These are phyloP conservation scores for Cutaneotrichosporon sp. DNA, from an alignment of 1,284 basidiomycete species.

Conservation along the genomic window DNA sequence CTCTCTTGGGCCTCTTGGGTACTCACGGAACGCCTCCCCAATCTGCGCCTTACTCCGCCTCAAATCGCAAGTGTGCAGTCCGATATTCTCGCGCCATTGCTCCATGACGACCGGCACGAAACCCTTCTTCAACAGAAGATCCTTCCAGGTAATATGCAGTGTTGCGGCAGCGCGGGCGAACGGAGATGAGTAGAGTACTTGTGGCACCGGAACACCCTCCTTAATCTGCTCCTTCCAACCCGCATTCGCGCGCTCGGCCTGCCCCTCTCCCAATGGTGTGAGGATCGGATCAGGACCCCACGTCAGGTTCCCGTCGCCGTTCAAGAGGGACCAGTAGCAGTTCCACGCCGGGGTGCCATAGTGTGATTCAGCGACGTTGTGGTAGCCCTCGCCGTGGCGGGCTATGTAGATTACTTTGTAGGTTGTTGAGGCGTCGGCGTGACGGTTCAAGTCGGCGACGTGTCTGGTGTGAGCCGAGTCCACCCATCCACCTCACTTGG, in stretches of 20 bases:
- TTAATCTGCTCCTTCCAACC: constrained; percentile 40
- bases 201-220: constrained; percentile 37
- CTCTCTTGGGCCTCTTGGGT: background rate
- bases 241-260: constrained; percentile 32
- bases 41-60: constrained; percentile 36
- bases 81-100: constrained; percentile 35
- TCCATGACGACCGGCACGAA: constrained; percentile 34
- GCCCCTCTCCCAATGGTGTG: constrained; percentile 31
- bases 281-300: constrained; percentile 46
- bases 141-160: constrained; percentile 41
- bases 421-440: constrained; percentile 33
- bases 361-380: constrained; percentile 34
- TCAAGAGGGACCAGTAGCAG: constrained; percentile 33
- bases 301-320: constrained; percentile 38
- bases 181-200: constrained; percentile 40
- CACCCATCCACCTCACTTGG: constrained; percentile 15
- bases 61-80: constrained; percentile 46
- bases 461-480: constrained; percentile 20
- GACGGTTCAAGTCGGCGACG: constrained; percentile 34
- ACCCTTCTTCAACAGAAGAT: constrained; percentile 29
- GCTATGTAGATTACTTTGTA: constrained; percentile 52
- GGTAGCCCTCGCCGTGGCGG: constrained; percentile 51
- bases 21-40: constrained; percentile 27
- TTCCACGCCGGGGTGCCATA: constrained; percentile 50
- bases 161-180: constrained; percentile 38